phyloP scores from a whole-genome alignment of 106 monocot species.

The Acorus calamus region DNA sequence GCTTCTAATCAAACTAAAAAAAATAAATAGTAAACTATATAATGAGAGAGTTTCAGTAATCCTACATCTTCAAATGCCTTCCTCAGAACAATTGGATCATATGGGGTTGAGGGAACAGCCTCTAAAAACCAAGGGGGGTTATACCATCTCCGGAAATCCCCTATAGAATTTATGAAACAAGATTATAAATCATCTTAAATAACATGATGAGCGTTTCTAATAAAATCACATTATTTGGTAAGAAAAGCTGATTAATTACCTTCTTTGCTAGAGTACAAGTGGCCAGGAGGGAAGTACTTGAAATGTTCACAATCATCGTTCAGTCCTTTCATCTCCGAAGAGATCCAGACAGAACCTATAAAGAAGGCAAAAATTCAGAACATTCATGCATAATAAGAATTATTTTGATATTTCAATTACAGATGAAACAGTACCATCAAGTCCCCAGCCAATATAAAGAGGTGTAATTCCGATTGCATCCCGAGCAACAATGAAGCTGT shows the following conservation, averaged over 20 bases:
- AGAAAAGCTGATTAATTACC: neutral
- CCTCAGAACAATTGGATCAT: conserved; percentile 57
- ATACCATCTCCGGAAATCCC: conserved; percentile 62
- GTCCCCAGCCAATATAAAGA: conserved; percentile 60
- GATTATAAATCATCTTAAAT: too few species aligned
- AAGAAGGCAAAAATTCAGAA: neutral
- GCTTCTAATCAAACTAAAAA: neutral
- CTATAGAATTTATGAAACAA: too few species aligned
- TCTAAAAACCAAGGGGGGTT: conserved; percentile 66
- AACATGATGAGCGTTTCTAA: too few species aligned
- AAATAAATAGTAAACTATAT: neutral
- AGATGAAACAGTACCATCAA: conserved; percentile 26
- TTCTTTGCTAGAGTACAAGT: conserved; percentile 68
- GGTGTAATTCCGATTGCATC: conserved; percentile 59
- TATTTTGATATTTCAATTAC: too few species aligned
- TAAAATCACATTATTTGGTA: too few species aligned
- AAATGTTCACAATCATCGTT: conserved; percentile 82
- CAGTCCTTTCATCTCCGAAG: conserved; percentile 81
- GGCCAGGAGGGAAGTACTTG: conserved; percentile 65
- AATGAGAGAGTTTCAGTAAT: neutral
- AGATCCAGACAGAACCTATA: conserved; percentile 78
- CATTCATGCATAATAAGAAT: too few species aligned
- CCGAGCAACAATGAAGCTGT: conserved; percentile 47
- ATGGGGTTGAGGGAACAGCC: conserved; percentile 43
- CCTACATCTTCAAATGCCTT: conserved; percentile 76